A percentile compares a stretch with the other conserved stretches of the same genome.
phyloP scores from a whole-genome alignment of 495 filamentous ascomycete genomes.

The Melanomma pulvis-pyrius region DNA sequence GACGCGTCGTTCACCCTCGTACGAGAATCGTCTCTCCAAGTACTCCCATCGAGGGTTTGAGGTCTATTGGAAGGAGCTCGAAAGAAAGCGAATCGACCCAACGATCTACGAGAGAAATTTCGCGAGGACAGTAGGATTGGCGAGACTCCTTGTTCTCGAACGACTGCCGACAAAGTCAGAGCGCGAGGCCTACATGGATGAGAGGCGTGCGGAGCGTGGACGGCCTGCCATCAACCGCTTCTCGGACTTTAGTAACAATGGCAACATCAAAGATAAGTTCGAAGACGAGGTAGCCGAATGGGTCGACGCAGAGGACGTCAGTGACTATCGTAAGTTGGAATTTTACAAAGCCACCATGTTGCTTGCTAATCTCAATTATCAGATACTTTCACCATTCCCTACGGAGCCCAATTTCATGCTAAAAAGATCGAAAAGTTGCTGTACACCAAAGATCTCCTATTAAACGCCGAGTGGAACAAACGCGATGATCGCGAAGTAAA shows the following conservation, averaged over 20 bases:
- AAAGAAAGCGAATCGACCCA: slow-evolving; percentile 73
- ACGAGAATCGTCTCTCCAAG: slow-evolving; percentile 85
- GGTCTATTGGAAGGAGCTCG: slow-evolving; percentile 72
- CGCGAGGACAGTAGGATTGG: slow-evolving; percentile 71
- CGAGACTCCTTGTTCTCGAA: slow-evolving; percentile 77
- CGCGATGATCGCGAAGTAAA: slow-evolving; percentile 68
- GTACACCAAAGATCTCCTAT: slow-evolving; percentile 76
- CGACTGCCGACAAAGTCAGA: slow-evolving; percentile 66
- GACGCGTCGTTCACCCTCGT: slow-evolving; percentile 75
- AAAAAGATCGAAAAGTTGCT: slow-evolving; percentile 75
- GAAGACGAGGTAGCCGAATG: slow-evolving; percentile 82
- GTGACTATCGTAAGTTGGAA: slow-evolving; percentile 59
- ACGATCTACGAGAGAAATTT: slow-evolving; percentile 84
- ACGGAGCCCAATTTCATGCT: slow-evolving; percentile 69
- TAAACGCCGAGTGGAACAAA: slow-evolving; percentile 86
- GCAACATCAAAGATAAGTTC: slow-evolving; percentile 70
- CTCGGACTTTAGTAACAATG: slow-evolving; percentile 41
- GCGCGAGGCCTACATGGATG: slow-evolving; percentile 66
- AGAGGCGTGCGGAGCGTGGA: slow-evolving; percentile 69
- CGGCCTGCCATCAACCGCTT: slow-evolving; percentile 52
- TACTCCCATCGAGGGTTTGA: slow-evolving; percentile 84
- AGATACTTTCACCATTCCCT: slow-evolving; percentile 62
- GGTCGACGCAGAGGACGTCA: slow-evolving; percentile 71
- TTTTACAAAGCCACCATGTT: neutral
- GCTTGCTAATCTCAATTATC: neutral